These are phyloP conservation scores for Elaphomyces granulatus DNA, from an alignment of 495 filamentous ascomycete genomes.

Conservation along the genomic window DNA sequence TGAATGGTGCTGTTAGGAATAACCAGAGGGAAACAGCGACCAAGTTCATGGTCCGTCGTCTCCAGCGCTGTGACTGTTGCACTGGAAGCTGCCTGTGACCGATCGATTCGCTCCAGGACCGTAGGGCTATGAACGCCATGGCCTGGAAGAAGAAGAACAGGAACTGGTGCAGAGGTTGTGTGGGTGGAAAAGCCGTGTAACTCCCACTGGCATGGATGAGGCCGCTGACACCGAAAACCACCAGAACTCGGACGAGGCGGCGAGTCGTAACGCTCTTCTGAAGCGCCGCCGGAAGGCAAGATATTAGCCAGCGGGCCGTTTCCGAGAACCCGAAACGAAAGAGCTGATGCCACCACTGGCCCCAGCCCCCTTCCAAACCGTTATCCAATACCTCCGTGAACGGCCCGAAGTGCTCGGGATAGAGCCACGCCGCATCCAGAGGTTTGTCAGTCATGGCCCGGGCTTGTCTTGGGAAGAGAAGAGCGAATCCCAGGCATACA, in stretches of 20 bases:
- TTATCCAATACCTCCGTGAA: slow-evolving; percentile 41
- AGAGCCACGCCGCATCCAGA: slow-evolving; percentile 46
- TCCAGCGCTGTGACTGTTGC: slow-evolving; percentile 19
- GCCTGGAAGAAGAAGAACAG: slow-evolving; percentile 45
- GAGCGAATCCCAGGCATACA: slow-evolving; percentile 41
- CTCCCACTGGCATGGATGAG: slow-evolving; percentile 45
- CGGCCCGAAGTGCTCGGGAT: slow-evolving; percentile 49
- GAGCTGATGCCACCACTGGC: slow-evolving; percentile 78
- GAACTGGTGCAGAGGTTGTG: slow-evolving; percentile 26
- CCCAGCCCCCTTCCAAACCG: slow-evolving; percentile 66
- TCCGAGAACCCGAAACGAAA: slow-evolving; percentile 60
- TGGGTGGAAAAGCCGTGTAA: slow-evolving; percentile 34
- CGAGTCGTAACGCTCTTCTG: slow-evolving; percentile 5
- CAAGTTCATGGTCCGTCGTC: slow-evolving; percentile 36
- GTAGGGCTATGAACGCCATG: slow-evolving; percentile 15
- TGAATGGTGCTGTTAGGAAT: slow-evolving; percentile 33
- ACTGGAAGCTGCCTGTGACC: slow-evolving; percentile 29
- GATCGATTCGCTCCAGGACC: slow-evolving; percentile 44
- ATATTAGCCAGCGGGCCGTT: slow-evolving; percentile 36
- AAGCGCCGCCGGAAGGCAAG: slow-evolving; percentile 16
- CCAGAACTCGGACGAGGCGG: slow-evolving; percentile 19
- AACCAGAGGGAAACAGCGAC: slow-evolving; percentile 43
- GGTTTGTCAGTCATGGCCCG: slow-evolving; percentile 27
- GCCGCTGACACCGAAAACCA: slow-evolving; percentile 46
- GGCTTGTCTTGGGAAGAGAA: slow-evolving; percentile 26